phyloP scores from a whole-genome alignment of 2,329 filamentous ascomycete genomes.

The Alternaria ethzedia region DNA sequence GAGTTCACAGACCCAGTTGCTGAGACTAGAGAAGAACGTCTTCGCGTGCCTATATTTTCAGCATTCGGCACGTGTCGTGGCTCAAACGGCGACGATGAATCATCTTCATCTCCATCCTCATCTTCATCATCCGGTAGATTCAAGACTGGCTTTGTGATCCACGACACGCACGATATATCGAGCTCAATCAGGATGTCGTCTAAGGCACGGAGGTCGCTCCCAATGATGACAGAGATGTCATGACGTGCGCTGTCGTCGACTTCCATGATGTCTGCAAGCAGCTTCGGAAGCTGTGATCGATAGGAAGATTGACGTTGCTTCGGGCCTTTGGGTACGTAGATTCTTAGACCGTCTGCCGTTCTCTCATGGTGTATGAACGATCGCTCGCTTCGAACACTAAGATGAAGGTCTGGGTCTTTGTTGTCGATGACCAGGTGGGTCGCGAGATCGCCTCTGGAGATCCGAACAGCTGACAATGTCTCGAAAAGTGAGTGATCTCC shows the following conservation, averaged over 20 bases:
- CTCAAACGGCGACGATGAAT: background rate
- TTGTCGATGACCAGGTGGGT: background rate
- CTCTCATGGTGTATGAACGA: constrained; percentile 19
- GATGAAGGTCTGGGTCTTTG: background rate
- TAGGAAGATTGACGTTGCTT: constrained; percentile 18
- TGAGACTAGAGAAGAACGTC: background rate
- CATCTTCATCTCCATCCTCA: background rate
- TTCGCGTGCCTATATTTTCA: background rate
- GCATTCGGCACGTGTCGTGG: background rate
- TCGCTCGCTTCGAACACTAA: constrained; percentile 20
- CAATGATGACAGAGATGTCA: constrained; percentile 20
- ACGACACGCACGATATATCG: constrained; percentile 23
- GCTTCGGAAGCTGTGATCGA: constrained; percentile 21
- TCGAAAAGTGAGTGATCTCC: constrained; percentile 15
- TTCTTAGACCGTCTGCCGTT: constrained; percentile 7
- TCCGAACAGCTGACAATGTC: background rate
- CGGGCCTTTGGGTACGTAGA: constrained; percentile 22
- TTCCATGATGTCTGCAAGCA: constrained; percentile 14
- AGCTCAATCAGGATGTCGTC: constrained; percentile 21
- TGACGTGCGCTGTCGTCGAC: constrained; percentile 3
- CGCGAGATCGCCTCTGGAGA: background rate
- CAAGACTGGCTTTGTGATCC: constrained; percentile 19
- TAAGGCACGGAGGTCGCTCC: background rate
- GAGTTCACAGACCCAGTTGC: too few species aligned
- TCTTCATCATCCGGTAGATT: background rate